Evolutionary conservation across 129 eudicot genomes (phyloP), one percentile per base, ranked within the genome.

Genomic region (Flaveria brownii): DNA sequence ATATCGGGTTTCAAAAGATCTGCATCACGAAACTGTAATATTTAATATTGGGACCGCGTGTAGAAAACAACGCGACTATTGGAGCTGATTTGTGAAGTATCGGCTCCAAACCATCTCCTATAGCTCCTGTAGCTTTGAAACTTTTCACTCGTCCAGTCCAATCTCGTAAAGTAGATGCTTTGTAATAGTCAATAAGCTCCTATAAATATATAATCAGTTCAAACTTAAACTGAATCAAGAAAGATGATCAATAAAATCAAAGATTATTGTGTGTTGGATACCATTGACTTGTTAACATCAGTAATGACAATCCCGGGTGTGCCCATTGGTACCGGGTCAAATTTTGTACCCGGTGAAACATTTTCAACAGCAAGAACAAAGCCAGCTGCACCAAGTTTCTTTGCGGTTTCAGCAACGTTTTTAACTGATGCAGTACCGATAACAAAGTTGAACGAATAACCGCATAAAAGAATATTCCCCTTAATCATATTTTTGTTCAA

Each of bases 1-100:
- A 94, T 94, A 78, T 94, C 98, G 7, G 98, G 98, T 76, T 94
- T 94, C 41, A 94, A 83, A 80, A 94, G 87, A 89, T 94, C 98
- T 4, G 98, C 98, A 72, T 94, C 98, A 78, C 84, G 88, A 86
- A 82, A 91, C 96, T 91, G 70, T 91, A 91, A 79, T 94, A 97
- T 82, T 82, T 88, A 66, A 94, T 94, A 62, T 94, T 91, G 2
- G 98, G 98, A 41, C 98, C 98, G 60, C 98, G 90, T 62, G 97
- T 87, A 2, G 98, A 94, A 82, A 94, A 94, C 77, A 86, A 39
- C 17, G 98, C 98, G 33, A 94, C 98, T 86, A 88, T 87, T 1
- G 98, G 98, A 11, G 98, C 98, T 36, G 98, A 94, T 76, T 89
- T 91, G 70, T 94, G 82, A 65, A 94, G 96, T 73, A 84, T 86